Percentiles rank a stretch among this genome's conserved stretches.
Conservation (phyloP, 1,139 yeast species). For the Geotrichum bryndzae region DNA sequence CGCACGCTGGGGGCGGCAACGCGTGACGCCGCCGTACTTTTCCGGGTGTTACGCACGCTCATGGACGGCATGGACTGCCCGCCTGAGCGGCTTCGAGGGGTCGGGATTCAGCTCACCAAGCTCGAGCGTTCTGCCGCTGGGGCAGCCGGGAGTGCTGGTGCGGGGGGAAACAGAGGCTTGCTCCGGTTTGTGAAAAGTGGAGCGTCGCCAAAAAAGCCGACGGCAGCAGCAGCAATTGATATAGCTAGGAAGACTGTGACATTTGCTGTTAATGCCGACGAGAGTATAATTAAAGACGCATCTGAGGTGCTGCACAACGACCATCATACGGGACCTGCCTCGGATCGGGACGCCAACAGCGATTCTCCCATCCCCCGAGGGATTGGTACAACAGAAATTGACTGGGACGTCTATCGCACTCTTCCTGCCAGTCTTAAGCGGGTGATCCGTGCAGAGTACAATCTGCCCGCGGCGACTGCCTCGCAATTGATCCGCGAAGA, state of each 20-base stretch:
- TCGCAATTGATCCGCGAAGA: not conserved
- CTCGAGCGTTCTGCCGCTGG: not conserved
- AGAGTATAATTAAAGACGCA: too few species aligned
- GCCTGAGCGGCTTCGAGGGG: slow-evolving; percentile 67
- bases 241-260: too few species aligned
- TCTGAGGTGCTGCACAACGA: not conserved
- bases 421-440: slow-evolving; percentile 12
- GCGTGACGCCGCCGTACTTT: slow-evolving; percentile 54
- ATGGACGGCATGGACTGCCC: slow-evolving; percentile 55
- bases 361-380: not conserved
- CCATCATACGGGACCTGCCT: not conserved
- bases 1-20: slow-evolving; percentile 45
- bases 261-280: not conserved
- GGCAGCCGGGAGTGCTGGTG: not conserved
- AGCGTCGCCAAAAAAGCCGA: not conserved
- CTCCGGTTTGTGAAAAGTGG: not conserved
- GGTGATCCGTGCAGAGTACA: slow-evolving; percentile 10
- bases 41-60: slow-evolving; percentile 54
- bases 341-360: not conserved
- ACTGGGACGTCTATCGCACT: slow-evolving; percentile 13
- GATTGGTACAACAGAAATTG: slow-evolving; percentile 7
- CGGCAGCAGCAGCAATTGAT: not conserved
- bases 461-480: not conserved
- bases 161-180: not conserved
- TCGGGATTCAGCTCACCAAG: slow-evolving; percentile 57